Evolutionary conservation across 495 filamentous ascomycete species (phyloP).

Genomic region (Penicillium paxilli): DNA sequence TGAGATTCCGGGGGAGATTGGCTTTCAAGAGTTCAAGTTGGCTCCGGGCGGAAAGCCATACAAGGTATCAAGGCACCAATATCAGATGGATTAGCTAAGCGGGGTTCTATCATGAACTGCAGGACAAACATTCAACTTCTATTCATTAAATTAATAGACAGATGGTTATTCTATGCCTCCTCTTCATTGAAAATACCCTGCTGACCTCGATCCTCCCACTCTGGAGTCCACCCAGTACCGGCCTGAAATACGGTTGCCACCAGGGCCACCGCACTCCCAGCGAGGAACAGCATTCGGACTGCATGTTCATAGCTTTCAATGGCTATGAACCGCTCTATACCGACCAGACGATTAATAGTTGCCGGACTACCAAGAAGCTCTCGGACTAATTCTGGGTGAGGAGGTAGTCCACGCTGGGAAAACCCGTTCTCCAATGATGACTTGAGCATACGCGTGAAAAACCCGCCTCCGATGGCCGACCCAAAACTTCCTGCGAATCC

Average conservation of each 20-base stretch:
- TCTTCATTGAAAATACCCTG: background rate
- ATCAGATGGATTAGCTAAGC: no score
- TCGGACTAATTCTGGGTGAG: conserved; percentile 55
- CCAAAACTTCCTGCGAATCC: conserved; percentile 77
- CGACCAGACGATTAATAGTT: conserved; percentile 51
- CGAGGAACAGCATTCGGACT: conserved; percentile 57
- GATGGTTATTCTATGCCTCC: background rate
- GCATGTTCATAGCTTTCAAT: conserved; percentile 61
- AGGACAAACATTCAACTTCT: no score
- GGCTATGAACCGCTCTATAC: conserved; percentile 59
- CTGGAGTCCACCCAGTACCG: conserved; percentile 62
- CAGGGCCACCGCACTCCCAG: conserved; percentile 52
- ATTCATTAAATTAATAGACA: background rate
- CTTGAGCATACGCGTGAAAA: conserved; percentile 65
- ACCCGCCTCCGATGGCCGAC: conserved; percentile 71
- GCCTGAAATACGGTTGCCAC: conserved; percentile 61
- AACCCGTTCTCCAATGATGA: conserved; percentile 58
- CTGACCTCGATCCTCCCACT: conserved; percentile 5
- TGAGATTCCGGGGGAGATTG: background rate
- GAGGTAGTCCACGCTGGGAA: conserved; percentile 44
- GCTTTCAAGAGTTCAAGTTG: conserved; percentile 4
- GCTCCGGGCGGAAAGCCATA: no score
- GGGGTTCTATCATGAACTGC: no score
- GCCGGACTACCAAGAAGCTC: conserved; percentile 69
- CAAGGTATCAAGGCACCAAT: conserved; percentile 20